A percentile compares a stretch with the other conserved stretches of the same genome.
phyloP scores from a whole-genome alignment of 176 grass and related monocot genomes.

The Oryza nivara region DNA sequence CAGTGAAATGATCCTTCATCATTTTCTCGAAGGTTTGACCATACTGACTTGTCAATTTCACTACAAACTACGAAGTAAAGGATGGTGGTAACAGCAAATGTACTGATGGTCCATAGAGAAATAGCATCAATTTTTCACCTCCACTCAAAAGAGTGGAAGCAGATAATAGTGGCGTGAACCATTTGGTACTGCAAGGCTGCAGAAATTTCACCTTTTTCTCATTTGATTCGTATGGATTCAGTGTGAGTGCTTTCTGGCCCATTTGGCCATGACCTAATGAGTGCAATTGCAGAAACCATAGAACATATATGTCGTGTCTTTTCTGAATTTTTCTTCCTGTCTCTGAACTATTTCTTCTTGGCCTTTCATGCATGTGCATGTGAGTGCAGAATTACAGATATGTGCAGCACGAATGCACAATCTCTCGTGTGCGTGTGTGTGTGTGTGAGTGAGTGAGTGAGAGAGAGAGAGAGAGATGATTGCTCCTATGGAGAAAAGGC shows the following conservation, averaged over 20 bases:
- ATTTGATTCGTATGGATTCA: constrained; percentile 28
- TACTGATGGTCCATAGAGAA: not conserved
- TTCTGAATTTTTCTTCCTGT: constrained; percentile 14
- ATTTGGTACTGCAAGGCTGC: constrained; percentile 5
- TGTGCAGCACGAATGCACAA: not conserved
- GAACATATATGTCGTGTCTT: not conserved
- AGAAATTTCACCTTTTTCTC: not conserved
- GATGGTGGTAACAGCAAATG: not conserved
- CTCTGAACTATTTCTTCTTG: not conserved
- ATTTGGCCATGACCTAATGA: constrained; percentile 35
- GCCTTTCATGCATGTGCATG: constrained; percentile 22
- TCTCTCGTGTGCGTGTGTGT: not conserved
- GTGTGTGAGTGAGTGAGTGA: no score
- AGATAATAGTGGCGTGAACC: constrained; percentile 33
- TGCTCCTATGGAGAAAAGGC: constrained; percentile 5
- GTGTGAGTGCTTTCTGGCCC: constrained; percentile 39
- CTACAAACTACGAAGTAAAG: not conserved
- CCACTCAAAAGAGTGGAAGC: constrained; percentile 8
- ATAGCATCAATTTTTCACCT: not conserved
- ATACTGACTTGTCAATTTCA: not conserved
- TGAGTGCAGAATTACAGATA: constrained; percentile 8
- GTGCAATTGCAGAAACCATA: constrained; percentile 33
- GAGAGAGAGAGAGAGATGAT: constrained; percentile 4
- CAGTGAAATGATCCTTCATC: constrained; percentile 17
- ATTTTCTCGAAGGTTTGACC: not conserved